These are phyloP conservation scores for Berkeleyomyces basicola DNA, from an alignment of 2,329 filamentous ascomycete species.

Conservation along the genomic window DNA sequence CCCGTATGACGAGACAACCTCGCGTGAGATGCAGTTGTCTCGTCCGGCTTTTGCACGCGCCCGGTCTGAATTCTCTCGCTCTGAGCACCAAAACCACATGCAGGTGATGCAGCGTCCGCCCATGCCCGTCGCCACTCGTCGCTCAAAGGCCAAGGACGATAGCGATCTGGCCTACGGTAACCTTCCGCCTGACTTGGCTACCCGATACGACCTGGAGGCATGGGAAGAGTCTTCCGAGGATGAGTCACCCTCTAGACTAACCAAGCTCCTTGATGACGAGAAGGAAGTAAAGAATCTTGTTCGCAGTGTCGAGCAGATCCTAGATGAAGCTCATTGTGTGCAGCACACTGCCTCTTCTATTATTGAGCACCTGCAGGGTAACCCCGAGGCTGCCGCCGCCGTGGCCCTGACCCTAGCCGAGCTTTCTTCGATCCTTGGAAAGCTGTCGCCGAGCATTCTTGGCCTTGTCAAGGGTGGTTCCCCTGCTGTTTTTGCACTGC, in stretches of 20 bases:
- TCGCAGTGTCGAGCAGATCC: constrained; percentile 53
- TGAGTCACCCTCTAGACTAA: constrained; percentile 30
- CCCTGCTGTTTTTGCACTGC: constrained; percentile 69
- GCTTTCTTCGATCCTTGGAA: constrained; percentile 63
- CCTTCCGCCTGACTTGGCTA: constrained; percentile 50
- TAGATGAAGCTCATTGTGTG: constrained; percentile 77
- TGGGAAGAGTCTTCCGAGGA: constrained; percentile 6
- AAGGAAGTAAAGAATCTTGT: constrained; percentile 46
- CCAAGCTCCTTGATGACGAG: constrained; percentile 28
- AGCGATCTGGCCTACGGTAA: constrained; percentile 87
- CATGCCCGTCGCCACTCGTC: neutral
- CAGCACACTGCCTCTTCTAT: constrained; percentile 71
- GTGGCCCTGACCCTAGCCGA: constrained; percentile 87
- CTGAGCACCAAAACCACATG: constrained; percentile 26
- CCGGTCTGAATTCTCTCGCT: constrained; percentile 19
- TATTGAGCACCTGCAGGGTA: constrained; percentile 54
- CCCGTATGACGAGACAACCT: constrained; percentile 28
- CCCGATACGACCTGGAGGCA: constrained; percentile 26
- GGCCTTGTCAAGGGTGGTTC: constrained; percentile 61
- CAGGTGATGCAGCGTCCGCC: constrained; percentile 10
- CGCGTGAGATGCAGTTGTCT: constrained; percentile 15
- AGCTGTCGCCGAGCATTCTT: constrained; percentile 71
- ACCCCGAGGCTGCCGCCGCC: constrained; percentile 78
- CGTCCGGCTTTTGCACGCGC: constrained; percentile 22
- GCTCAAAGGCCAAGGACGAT: constrained; percentile 45